Base-by-base conservation (phyloP, 1,139 yeast genomes). In the Debaryomycetaceae sp. region DNA sequence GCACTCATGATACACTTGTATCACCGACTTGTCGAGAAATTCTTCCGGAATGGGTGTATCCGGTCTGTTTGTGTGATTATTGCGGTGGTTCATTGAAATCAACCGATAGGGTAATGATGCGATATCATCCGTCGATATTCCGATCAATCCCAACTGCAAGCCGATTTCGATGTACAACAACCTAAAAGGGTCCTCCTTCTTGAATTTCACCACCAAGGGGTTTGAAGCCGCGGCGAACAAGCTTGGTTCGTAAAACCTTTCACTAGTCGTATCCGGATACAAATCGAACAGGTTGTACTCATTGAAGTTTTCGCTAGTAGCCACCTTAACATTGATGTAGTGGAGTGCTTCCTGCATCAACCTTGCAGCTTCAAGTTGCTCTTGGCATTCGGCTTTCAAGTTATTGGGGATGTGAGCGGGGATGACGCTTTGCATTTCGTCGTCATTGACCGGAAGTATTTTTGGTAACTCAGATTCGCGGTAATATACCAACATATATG, bases 401-500 rank as follows among this genome's bases (percentile, higher is more conserved):
- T 80, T 78, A 18, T 69, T 61, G 1, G 85, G 75, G 23, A 91
- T 77, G 49, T 83, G 84, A 3, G 53, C 46, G 3, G 97, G 96
- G 23, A 84, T 75, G 3, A 47, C 43, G 2, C 45, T 41, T 35
- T 73, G 77, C 4, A 61, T 48, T 9, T 43, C 43, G 2, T 57
- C 60, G 12, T 78, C 81, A 14, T 66, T 61, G 0, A 71, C 74
- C 5, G 78, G 78, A 37, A 91, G 65, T 13, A 89, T 69, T 7
- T 69, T 71, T 3, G 65, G 66, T 29, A 79, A 58, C 24, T 72
- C 73, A 5, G 72, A 60, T 49, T 83, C 80, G 33, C 95, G 74
- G 41, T 89, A 75, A 52, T 91, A 91, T 3, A 91, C 98, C 60
- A 91, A 73, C 99, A 91, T 91, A 52, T 91, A 91, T 3, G 98